A percentile compares a stretch with the other conserved stretches of the same genome.
Evolutionary conservation across 106 monocot genomes (phyloP).

Genomic region (Platanthera zijinensis): DNA sequence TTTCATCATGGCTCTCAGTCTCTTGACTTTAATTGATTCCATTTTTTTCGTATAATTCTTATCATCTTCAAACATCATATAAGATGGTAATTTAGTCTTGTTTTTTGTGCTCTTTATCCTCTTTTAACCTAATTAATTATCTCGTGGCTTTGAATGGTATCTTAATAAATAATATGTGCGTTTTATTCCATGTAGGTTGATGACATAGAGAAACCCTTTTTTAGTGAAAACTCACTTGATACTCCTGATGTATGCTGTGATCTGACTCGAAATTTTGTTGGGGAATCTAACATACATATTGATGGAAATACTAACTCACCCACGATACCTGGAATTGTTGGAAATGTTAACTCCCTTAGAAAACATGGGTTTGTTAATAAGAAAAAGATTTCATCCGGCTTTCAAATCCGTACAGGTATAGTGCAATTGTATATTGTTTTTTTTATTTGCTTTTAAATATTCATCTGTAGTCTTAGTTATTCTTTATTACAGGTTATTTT

Average conservation of each 20-base stretch:
- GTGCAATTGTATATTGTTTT: neutral
- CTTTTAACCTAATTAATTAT: slow-evolving; percentile 1
- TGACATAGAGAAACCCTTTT: slow-evolving; percentile 70
- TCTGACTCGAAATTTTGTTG: slow-evolving; percentile 27
- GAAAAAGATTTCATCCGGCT: slow-evolving; percentile 22
- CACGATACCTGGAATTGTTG: slow-evolving; percentile 15
- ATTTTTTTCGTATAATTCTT: neutral
- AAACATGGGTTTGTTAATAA: slow-evolving; percentile 18
- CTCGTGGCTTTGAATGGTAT: neutral
- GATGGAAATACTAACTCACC: slow-evolving; percentile 33
- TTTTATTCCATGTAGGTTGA: slow-evolving; percentile 43
- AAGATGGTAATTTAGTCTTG: neutral
- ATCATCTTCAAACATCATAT: neutral
- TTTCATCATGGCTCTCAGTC: neutral
- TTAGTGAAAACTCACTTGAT: slow-evolving; percentile 33
- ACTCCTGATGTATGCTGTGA: slow-evolving; percentile 26
- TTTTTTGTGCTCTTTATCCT: neutral
- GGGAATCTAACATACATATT: slow-evolving; percentile 44
- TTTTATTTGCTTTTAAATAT: neutral
- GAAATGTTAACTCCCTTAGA: slow-evolving; percentile 23
- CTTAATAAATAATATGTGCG: neutral
- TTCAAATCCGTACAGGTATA: slow-evolving; percentile 30
- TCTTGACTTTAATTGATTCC: neutral
- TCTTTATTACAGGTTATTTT: slow-evolving; percentile 7
- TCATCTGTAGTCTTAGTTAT: neutral